A percentile compares a stretch with the other conserved stretches of the same genome.
Conservation (phyloP, 805 yeast species). For the Candida odintsovae region DNA sequence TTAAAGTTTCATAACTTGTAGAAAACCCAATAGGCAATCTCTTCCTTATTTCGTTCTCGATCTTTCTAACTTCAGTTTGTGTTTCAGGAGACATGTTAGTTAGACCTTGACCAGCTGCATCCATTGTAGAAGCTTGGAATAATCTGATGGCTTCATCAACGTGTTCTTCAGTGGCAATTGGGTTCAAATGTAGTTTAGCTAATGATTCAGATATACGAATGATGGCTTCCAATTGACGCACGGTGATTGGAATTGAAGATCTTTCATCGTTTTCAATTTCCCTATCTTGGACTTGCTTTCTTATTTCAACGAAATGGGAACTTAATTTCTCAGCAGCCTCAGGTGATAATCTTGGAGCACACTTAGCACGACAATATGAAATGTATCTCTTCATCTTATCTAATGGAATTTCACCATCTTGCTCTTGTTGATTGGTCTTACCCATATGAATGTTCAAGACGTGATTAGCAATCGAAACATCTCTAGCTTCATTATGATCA, state of each 20-base stretch:
- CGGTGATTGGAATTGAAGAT: constrained; percentile 93
- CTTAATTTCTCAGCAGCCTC: constrained; percentile 88
- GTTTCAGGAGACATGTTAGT: constrained; percentile 49
- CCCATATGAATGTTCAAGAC: constrained; percentile 95
- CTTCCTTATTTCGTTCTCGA: constrained; percentile 81
- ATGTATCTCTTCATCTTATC: constrained; percentile 89
- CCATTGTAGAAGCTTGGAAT: constrained; percentile 96
- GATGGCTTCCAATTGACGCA: constrained; percentile 96
- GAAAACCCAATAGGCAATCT: constrained; percentile 96
- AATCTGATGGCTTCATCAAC: constrained; percentile 94
- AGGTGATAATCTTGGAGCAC: constrained; percentile 88
- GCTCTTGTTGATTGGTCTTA: constrained; percentile 49
- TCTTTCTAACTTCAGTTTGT: constrained; percentile 65
- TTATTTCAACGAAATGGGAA: constrained; percentile 86
- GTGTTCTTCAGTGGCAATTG: constrained; percentile 81
- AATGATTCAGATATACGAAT: constrained; percentile 91
- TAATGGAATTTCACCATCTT: constrained; percentile 74
- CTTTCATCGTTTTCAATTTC: constrained; percentile 82
- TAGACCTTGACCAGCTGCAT: constrained; percentile 64
- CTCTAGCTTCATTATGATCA: constrained; percentile 83
- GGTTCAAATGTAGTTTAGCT: constrained; percentile 78
- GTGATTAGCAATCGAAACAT: constrained; percentile 86
- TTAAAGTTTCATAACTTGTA: constrained; percentile 76
- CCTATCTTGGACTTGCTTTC: constrained; percentile 73
- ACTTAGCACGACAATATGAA: constrained; percentile 80